phyloP scores from a whole-genome alignment of 805 yeast species.

The Torulaspora gathmanii region DNA sequence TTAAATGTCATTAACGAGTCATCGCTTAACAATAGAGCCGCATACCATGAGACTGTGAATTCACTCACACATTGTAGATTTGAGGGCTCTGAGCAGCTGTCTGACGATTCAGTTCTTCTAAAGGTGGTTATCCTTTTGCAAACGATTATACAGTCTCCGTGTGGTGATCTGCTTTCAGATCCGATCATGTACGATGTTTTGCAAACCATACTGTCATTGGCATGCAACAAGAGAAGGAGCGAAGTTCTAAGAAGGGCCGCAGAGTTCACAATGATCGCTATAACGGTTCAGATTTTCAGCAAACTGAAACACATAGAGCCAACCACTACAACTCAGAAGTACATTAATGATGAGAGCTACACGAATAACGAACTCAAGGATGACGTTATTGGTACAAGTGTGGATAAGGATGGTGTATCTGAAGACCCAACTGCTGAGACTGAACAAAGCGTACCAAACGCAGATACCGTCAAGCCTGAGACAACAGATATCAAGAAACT shows the following conservation, averaged over 20 bases:
- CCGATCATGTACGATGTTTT: conserved; percentile 82
- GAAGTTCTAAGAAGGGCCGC: conserved; percentile 88
- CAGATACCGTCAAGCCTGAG: background rate
- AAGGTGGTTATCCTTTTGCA: conserved; percentile 77
- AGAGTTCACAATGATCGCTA: conserved; percentile 68
- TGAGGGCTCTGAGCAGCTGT: conserved; percentile 88
- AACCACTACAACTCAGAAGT: conserved; percentile 34
- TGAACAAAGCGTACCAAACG: conserved; percentile 3
- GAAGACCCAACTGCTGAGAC: background rate
- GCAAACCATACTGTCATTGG: conserved; percentile 85
- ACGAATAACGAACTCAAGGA: conserved; percentile 49
- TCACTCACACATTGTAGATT: conserved; percentile 91
- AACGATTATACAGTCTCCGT: conserved; percentile 55
- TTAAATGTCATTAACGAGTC: conserved; percentile 57
- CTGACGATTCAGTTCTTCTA: conserved; percentile 85
- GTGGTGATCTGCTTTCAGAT: conserved; percentile 67
- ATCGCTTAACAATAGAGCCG: conserved; percentile 61
- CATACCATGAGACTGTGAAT: conserved; percentile 40
- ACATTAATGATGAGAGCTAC: conserved; percentile 45
- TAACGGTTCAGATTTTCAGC: conserved; percentile 64
- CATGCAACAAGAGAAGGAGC: conserved; percentile 86
- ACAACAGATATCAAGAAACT: conserved; percentile 17
- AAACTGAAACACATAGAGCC: conserved; percentile 56
- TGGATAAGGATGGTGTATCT: conserved; percentile 4
- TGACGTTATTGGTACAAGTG: conserved; percentile 43